phyloP scores from a whole-genome alignment of 305 asterid species.

The Nicotiana rustica region DNA sequence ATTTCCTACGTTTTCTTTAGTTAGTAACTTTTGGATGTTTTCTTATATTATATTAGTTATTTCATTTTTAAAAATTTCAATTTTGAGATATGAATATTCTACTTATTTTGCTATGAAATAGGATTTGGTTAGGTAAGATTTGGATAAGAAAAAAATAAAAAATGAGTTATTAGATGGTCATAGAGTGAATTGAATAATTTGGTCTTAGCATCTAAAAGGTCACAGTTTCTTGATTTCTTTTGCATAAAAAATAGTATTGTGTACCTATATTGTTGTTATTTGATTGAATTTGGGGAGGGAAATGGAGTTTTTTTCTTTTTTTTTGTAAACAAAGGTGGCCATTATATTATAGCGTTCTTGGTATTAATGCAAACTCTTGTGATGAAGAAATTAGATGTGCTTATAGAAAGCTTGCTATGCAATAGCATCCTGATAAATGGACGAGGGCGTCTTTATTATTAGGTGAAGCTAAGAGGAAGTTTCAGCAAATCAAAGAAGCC shows the following conservation, averaged over 20 bases:
- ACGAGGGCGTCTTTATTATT: slow-evolving; percentile 53
- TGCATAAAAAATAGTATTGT: background rate
- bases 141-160: no score
- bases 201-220: no score
- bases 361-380: slow-evolving; percentile 43
- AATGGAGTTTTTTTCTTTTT: slow-evolving; percentile 27
- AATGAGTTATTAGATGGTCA: no score
- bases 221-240: background rate
- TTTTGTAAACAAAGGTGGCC: slow-evolving; percentile 12
- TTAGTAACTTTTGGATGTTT: no score
- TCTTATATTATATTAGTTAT: no score
- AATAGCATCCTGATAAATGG: slow-evolving; percentile 98
- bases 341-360: slow-evolving; percentile 50
- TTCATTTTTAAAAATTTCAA: no score
- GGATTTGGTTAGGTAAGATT: no score
- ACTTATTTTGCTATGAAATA: no score
- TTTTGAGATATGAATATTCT: no score
- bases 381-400: slow-evolving; percentile 52
- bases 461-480: slow-evolving; percentile 71
- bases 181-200: no score
- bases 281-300: background rate
- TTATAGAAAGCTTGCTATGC: slow-evolving; percentile 55
- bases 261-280: background rate
- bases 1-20: no score
- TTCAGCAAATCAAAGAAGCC: slow-evolving; percentile 89